These are phyloP conservation scores for Mucor plumbeus DNA, from an alignment of 371 early-diverging fungal genomes.

Conservation along the genomic window DNA sequence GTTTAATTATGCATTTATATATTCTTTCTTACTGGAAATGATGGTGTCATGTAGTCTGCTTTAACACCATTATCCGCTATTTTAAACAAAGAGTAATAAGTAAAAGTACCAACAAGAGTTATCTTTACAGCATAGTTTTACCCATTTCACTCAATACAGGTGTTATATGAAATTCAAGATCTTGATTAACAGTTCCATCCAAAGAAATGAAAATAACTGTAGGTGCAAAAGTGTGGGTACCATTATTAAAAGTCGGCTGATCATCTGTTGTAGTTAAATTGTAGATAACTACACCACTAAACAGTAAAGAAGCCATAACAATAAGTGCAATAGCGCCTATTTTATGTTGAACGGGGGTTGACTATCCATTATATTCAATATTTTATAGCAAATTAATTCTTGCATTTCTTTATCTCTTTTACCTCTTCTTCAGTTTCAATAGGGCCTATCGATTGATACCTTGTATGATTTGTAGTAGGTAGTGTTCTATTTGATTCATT, in stretches of 20 bases:
- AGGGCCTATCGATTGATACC: constrained; percentile 35
- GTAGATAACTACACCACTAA: constrained; percentile 14
- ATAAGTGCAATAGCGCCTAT: constrained; percentile 3
- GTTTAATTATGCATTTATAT: background rate
- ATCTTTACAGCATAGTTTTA: constrained; percentile 9
- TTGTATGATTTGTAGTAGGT: constrained; percentile 21
- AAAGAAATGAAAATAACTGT: constrained; percentile 86
- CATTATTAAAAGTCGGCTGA: constrained; percentile 54
- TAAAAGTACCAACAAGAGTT: background rate
- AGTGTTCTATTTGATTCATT: constrained; percentile 3
- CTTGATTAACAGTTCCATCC: constrained; percentile 91
- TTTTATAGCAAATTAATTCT: too few species aligned
- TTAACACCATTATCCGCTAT: constrained; percentile 54
- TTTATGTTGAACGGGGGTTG: background rate
- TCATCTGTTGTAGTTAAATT: constrained; percentile 4
- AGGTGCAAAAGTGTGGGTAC: constrained; percentile 71
- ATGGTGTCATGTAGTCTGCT: constrained; percentile 76
- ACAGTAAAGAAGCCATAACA: constrained; percentile 7
- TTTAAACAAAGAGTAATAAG: background rate
- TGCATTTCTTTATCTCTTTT: background rate
- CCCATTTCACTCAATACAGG: constrained; percentile 71
- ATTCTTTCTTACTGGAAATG: constrained; percentile 68
- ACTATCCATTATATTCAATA: background rate
- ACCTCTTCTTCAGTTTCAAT: constrained; percentile 27
- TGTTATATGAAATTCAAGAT: constrained; percentile 76